Base-by-base conservation (phyloP, 306 rosid genomes). In the Rosa lucieae region DNA sequence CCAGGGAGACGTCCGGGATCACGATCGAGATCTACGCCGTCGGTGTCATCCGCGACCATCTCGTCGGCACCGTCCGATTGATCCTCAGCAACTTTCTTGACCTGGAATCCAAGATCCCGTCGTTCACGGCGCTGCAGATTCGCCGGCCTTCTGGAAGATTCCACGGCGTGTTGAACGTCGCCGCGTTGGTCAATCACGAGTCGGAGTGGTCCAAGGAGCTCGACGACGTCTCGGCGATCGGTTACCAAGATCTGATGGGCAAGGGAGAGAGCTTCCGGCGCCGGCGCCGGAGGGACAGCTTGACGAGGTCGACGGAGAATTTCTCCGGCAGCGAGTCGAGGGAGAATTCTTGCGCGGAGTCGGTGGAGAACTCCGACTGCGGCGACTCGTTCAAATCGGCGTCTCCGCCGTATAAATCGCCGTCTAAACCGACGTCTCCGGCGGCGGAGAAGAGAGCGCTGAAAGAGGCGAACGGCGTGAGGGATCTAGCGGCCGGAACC, bases 111-210 rank as follows among this genome's bases (percentile, higher is more conserved):
- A 73, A 62, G 39, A 61, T 84, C 1, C 99, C 94, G 18, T 82
- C 91, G 12, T 95, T 93, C 83, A 86, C 87, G 17, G 96, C 97
- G 18, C 43, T 90, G 52, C 98, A 95, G 74, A 86, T 95, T 4
- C 96, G 95, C 26, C 89, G 97, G 2, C 87, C 90, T 5, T 93
- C 99, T 1, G 99, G 98, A 53, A 87, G 94, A n/a, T 93, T 90
- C 84, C 86, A 82, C 4, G 99, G 99, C 39, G 88, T 95, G 0
- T 66, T 95, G 78, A 95, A 95, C 85, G 79, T 93, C 61, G 96
- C 86, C 8, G 92, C 94, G 0, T 81, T 80, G 86, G 82, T 91
- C 26, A 51, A 86, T 10, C 81, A 77, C 1, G 87, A 80, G 56
- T 85, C 94, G 0, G 89, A 84, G 11, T 76, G 87, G 82, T 80